Conservation (phyloP, 2,329 filamentous ascomycete species). For the Aspergillus terreus region DNA sequence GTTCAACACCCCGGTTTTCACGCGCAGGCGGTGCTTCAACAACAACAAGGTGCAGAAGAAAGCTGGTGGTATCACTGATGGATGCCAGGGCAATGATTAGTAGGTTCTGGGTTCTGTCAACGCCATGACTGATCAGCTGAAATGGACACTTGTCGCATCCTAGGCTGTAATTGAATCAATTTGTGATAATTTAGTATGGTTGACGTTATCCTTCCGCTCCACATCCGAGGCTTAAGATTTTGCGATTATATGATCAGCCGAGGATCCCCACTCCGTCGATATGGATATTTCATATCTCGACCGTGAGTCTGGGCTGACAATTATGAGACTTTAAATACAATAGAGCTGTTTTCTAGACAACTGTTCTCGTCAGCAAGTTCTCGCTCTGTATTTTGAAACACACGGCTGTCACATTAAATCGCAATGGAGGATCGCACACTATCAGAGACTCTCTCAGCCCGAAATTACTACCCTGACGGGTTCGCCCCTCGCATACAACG, state of each 20-base stretch:
- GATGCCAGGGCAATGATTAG: constrained; percentile 2
- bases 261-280: background rate
- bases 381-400: background rate
- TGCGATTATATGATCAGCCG: constrained; percentile 5
- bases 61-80: background rate
- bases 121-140: no score
- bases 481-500: background rate
- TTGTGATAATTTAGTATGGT: no score
- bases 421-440: constrained; percentile 1
- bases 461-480: constrained; percentile 1
- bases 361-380: background rate
- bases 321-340: background rate
- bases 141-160: no score
- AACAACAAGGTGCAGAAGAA: constrained; percentile 5
- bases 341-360: background rate
- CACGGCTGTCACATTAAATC: background rate
- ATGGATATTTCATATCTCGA: background rate
- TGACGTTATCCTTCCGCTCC: background rate
- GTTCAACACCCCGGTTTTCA: constrained; percentile 5
- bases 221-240: background rate
- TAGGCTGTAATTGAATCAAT: no score
- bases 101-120: background rate
- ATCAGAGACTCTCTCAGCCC: constrained; percentile 4
- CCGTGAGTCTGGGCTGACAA: background rate
- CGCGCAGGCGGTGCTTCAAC: background rate